Evolutionary conservation across 1,284 basidiomycete species (phyloP), one percentile per base, ranked within the genome.

Genomic region (Coniferiporia weirii): DNA sequence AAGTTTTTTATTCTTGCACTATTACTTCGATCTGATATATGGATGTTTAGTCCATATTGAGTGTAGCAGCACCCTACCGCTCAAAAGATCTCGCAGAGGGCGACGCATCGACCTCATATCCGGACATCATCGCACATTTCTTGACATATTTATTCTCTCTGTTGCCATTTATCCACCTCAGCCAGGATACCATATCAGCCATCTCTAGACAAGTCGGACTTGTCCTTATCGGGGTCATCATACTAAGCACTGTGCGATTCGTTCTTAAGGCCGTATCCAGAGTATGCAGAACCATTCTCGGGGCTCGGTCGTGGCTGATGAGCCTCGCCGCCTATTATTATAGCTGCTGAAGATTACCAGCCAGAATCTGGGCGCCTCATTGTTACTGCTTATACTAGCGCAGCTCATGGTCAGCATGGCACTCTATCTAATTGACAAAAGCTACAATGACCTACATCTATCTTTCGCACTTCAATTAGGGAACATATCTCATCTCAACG

Each of bases 401-500:
- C 88, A 91, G 67, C 75, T 91, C 47, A 90, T 91, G 88, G 89
- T 88, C 66, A 34, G 77, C 67, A 56, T 54, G 54, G 46, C 56
- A 50, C 49, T 20, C 44, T 15, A n/a, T 19, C 2, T 27, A 17
- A n/a, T 59, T 36, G 13, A 50, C 32, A 38, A n/a, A 47, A 20
- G 3, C 15, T 22, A 3, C 61, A 44, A 54, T 45, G 10, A 32
- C 54, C 38, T 7, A 56, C 34, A 4, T 34, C 22, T 46, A 35
- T 55, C 10, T 13, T 27, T 32, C 47, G 17, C 36, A 40, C 40
- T 19, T 35, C 27, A 3, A 40, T 40, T 52, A 91, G 89, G 86
- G 85, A 13, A 87, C 87, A 56, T 91, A 91, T 66, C 79, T 91
- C 43, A 79, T 91, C 22, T 84, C 87, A 1, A 91, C 88, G 0